Evolutionary conservation across 2,329 filamentous ascomycete genomes (phyloP).

Genomic region (Cordyceps fumosorosea): DNA sequence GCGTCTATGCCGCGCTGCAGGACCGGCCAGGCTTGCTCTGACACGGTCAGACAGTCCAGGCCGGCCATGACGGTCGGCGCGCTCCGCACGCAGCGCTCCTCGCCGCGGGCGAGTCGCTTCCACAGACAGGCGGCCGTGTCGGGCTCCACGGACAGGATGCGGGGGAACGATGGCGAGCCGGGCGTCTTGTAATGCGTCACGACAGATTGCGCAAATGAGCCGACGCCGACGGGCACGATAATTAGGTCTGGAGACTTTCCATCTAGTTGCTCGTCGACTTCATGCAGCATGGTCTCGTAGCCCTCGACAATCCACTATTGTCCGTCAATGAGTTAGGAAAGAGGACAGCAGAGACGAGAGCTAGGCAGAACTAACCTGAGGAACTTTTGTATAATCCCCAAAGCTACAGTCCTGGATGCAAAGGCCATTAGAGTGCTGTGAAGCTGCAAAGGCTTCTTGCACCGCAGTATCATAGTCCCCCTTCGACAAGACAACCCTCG

Average conservation of each 20-base stretch:
- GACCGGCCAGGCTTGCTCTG: slow-evolving; percentile 56
- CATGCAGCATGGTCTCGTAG: slow-evolving; percentile 65
- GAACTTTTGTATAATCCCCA: slow-evolving; percentile 58
- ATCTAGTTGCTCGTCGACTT: slow-evolving; percentile 55
- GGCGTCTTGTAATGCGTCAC: slow-evolving; percentile 54
- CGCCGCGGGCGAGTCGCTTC: slow-evolving; percentile 43
- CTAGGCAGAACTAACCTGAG: slow-evolving; percentile 36
- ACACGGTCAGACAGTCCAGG: slow-evolving; percentile 66
- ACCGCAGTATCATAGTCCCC: slow-evolving; percentile 62
- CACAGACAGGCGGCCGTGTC: slow-evolving; percentile 55
- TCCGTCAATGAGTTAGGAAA: neutral
- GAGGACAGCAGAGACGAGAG: neutral
- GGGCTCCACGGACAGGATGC: slow-evolving; percentile 63
- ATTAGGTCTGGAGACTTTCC: slow-evolving; percentile 37
- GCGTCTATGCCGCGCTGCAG: slow-evolving; percentile 53
- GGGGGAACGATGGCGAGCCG: slow-evolving; percentile 14
- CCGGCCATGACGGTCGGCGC: slow-evolving; percentile 65
- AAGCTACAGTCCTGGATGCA: slow-evolving; percentile 66
- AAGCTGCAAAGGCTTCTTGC: slow-evolving; percentile 36
- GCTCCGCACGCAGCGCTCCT: slow-evolving; percentile 45
- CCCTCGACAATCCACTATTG: slow-evolving; percentile 69
- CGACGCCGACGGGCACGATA: slow-evolving; percentile 62
- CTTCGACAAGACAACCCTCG: slow-evolving; percentile 46
- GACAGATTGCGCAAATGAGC: slow-evolving; percentile 65
- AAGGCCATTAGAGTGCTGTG: slow-evolving; percentile 34